Evolutionary conservation across 805 yeast genomes (phyloP), one percentile per base, ranked within the genome.

Genomic region (Blastobotrys parvus): DNA sequence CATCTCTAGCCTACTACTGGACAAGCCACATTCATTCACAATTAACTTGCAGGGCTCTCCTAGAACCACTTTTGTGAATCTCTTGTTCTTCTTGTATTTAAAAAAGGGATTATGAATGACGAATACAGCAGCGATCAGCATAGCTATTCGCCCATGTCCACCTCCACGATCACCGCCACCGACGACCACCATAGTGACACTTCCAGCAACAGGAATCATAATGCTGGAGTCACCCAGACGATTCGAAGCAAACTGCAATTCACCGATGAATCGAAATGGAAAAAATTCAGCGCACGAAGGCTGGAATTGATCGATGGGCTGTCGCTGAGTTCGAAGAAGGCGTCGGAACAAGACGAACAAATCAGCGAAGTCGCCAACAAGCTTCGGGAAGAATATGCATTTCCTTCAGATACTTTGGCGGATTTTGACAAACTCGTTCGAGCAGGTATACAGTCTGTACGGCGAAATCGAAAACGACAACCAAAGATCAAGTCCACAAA

Each of bases 401-500:
- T 79, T 58, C 74, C 81, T 2, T 63, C 62, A 2, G 72, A 70
- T 4, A 70, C 77, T 11, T 64, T 78, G 21, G 62, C 68, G 1
- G 97, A 92, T 51, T 90, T 90, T 59, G 95, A 88, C 61, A 84
- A 82, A 59, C 70, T 90, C 29, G 97, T 92, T 0, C 69, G 95
- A 30, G 94, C 95, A 7, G 97, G 96, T 1, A 81, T 90, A 21
- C 98, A 90, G 62, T 81, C 94, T 41, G 97, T 85, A 1, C 68
- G 97, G 48, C 69, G 98, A 51, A 90, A 90, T 60, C 71, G 95
- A 46, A 54, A 54, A 36, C 43, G 59, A 17, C 41, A 50, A 13
- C 49, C 51, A 4, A 34, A 42, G 19, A 38, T 34, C 38, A 38
- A 40, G 40, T n/a, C n/a, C n/a, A 25, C 33, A 13, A 34, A 33